Base-by-base conservation (phyloP, 2,329 filamentous ascomycete genomes). In the Calonectria crousiana region DNA sequence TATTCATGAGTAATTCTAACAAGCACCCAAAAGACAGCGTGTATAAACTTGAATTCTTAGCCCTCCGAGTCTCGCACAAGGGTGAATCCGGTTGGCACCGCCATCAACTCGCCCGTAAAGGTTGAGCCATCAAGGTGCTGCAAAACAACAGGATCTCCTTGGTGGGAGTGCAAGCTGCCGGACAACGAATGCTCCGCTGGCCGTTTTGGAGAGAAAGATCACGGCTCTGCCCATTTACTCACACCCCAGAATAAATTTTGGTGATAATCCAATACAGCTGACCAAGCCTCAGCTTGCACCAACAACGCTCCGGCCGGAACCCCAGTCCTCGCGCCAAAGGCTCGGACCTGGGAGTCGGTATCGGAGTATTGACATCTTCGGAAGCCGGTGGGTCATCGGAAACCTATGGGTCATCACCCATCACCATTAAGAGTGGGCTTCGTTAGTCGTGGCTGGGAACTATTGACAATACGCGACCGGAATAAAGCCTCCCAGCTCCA, bases 301-400 rank as follows among this genome's bases (percentile, higher is more conserved):
- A 6, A 69, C 30, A 13, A 69, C 52, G 38, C 67, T 60, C 67
- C 67, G 60, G 26, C 68, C 58, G 11, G 44, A 49, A 20, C 68
- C 68, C 68, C 53, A 70, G 26, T 44, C 68, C 10, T 64, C 44
- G 23, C 68, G 56, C 68, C 68, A 71, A 3, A 65, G 56, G 32
- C 68, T 71, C 30, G 56, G 44, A 44, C 68, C 56, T 20, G 56
- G 68, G 10, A 71, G 68, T 32, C 26, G 44, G n/a, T 71, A 38
- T 34, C 32, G 56, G 32, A 69, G 53, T n/a, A 13, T 16, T 1
- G 41, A 26, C 67, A 62, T 69, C 56, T 34, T 69, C 71, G 51
- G 71, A 58, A 32, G 51, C 18, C n/a, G 28, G 66, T 65, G 66
- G 71, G 65, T n/a, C 36, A 3, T 65, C 56, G 47, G 44, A 32